Evolutionary conservation across 768 basidiomycete species (phyloP), one percentile per base, ranked within the genome.

Genomic region (Panellus pusillus): DNA sequence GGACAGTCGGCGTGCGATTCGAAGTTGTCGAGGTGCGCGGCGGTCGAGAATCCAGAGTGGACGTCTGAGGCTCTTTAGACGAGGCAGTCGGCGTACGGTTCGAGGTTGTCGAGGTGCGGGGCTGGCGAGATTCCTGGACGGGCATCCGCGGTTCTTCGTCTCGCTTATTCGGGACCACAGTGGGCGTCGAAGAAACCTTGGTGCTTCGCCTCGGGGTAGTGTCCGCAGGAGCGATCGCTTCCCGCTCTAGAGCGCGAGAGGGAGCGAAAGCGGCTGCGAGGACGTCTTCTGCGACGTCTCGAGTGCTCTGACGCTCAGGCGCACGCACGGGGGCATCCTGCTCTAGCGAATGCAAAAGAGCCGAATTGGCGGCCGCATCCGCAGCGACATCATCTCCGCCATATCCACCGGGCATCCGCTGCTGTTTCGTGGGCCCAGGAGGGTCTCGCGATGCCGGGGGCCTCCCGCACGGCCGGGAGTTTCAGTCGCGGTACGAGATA

Each of bases 111-210:
- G 18, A 44, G 14, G 36, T 31, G 14, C 12, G 53, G 4, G 11
- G 53, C 17, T 24, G 41, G 3, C 47, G 41, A 12, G 44, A 18
- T 11, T 46, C 54, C 36, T 40, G 46, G 40, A 47, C 8, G 17
- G 44, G 11, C 15, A 31, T 7, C 12, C 27, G 19, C 13, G n/a
- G 0, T 28, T 14, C 32, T 19, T 35, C 45, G 31, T 47, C 44
- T 9, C 27, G 15, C 1, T 15, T 45, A n/a, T n/a, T 19, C 0
- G 53, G 58, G 15, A 51, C 44, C 12, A 58, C 20, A 12, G 57
- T 54, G 1, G 57, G 47, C 2, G 57, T 50, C 17, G 43, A 52
- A 38, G 57, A 58, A 27, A 46, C 44, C n/a, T 55, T 55, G 45
- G 14, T 5, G 37, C 44, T 44, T 3, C 53, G 45, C 14, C 45